phyloP scores from a whole-genome alignment of 805 yeast genomes.

The Clavispora phyllophila region DNA sequence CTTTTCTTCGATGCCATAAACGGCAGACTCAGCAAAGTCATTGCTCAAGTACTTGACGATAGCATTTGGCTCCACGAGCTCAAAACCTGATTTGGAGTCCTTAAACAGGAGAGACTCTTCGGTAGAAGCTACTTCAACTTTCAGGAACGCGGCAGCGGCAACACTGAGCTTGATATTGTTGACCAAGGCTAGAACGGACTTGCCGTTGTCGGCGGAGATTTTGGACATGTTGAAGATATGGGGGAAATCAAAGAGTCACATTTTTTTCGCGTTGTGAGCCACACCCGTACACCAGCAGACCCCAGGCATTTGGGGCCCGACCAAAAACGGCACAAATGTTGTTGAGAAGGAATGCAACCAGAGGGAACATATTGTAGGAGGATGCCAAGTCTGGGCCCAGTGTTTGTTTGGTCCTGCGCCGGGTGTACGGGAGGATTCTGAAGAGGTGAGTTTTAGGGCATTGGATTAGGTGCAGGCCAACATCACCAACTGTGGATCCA shows the following conservation, averaged over 20 bases:
- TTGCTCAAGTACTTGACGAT: conserved; percentile 58
- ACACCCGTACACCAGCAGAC: conserved; percentile 9
- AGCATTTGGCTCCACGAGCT: conserved; percentile 62
- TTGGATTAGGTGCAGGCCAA: neutral
- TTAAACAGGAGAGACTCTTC: conserved; percentile 26
- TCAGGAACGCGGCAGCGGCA: conserved; percentile 15
- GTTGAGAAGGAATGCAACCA: too few relatives aligned
- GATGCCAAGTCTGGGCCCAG: too few relatives aligned
- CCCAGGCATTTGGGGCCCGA: neutral
- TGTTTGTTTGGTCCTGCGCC: too few relatives aligned
- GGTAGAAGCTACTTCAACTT: conserved; percentile 14
- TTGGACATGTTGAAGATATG: neutral
- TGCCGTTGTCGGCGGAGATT: conserved; percentile 15
- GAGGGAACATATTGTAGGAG: too few relatives aligned
- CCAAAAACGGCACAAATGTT: neutral
- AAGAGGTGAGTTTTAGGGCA: too few relatives aligned
- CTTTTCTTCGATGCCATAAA: conserved; percentile 42
- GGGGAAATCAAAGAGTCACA: neutral
- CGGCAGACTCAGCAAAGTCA: conserved; percentile 36
- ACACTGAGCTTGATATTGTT: conserved; percentile 22
- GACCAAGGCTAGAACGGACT: conserved; percentile 16
- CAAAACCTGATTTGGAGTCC: conserved; percentile 36
- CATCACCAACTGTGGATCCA: neutral
- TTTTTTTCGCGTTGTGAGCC: neutral
- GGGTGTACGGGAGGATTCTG: too few relatives aligned